These are phyloP conservation scores for Musa balbisiana DNA, from an alignment of 202 grass and related monocot genomes.

Conservation along the genomic window DNA sequence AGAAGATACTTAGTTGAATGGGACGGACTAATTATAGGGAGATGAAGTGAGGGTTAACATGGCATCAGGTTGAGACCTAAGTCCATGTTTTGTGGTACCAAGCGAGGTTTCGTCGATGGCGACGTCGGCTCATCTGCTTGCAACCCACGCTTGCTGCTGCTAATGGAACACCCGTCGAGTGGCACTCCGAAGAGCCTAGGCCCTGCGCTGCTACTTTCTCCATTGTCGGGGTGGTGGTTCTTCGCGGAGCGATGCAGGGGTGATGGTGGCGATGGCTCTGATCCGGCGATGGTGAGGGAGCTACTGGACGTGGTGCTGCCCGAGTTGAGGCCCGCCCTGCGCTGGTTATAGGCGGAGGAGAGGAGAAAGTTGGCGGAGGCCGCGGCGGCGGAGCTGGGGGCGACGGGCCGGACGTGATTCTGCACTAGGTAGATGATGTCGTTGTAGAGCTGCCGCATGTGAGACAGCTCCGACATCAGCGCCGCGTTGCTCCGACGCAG, in stretches of 20 bases:
- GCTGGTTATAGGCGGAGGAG: conserved; percentile 21
- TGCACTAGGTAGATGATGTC: conserved; percentile 99
- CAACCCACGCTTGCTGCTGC: not conserved
- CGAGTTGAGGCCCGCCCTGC: conserved; percentile 20
- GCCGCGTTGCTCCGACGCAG: conserved; percentile 74
- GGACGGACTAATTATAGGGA: conserved; percentile 18
- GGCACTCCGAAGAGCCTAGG: not conserved
- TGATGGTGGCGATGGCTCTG: conserved; percentile 40
- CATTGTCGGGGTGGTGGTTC: not conserved
- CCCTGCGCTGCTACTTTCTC: not conserved
- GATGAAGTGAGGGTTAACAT: conserved; percentile 2
- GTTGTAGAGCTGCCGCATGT: conserved; percentile 99
- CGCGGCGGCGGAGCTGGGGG: conserved; percentile 64
- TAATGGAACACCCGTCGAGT: not conserved
- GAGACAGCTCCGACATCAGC: conserved; percentile 76
- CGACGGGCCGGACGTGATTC: conserved; percentile 90
- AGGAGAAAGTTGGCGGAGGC: conserved; percentile 47
- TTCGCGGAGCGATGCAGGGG: no score
- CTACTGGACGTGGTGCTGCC: conserved; percentile 96
- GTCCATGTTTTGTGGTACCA: conserved; percentile 44
- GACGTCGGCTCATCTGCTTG: conserved; percentile 22
- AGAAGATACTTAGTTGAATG: not conserved
- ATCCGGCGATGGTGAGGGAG: conserved; percentile 78
- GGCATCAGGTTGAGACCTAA: conserved; percentile 48
- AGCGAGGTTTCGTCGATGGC: conserved; percentile 49